phyloP scores from a whole-genome alignment of 352 stramenopile genomes.

The Phytophthora aleatoria region DNA sequence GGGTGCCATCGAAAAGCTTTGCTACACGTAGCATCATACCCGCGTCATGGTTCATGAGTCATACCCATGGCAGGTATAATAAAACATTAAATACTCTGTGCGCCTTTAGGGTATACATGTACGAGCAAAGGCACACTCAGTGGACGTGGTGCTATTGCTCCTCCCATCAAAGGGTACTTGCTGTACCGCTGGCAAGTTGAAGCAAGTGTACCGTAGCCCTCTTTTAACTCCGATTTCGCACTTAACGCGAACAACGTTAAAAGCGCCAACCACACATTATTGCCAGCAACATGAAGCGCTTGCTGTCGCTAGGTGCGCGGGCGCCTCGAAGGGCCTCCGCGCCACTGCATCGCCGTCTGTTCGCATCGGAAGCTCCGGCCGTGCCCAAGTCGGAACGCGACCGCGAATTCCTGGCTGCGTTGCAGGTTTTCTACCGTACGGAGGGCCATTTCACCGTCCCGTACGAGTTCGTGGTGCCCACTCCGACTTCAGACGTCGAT shows the following conservation, averaged over 20 bases:
- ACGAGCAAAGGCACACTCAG: too few species aligned
- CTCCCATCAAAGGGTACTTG: slow-evolving; percentile 7
- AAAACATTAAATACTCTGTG: too few species aligned
- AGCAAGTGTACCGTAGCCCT: slow-evolving; percentile 1
- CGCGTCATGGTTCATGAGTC: background rate
- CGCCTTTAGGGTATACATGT: too few species aligned
- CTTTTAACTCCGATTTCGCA: slow-evolving; percentile 2
- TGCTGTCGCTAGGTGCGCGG: slow-evolving; percentile 12
- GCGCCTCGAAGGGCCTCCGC: background rate
- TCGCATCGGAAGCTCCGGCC: background rate
- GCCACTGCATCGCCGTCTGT: slow-evolving; percentile 5
- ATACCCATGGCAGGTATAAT: background rate
- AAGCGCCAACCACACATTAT: slow-evolving; percentile 13
- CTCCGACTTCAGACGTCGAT: slow-evolving; percentile 4
- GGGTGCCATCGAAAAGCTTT: background rate
- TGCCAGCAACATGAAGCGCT: slow-evolving; percentile 17
- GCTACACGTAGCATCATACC: background rate
- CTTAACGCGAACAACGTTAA: background rate
- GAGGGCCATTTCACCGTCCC: slow-evolving; percentile 82
- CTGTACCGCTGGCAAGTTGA: slow-evolving; percentile 6
- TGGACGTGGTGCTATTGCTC: slow-evolving; percentile 9
- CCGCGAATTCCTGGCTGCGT: slow-evolving; percentile 52
- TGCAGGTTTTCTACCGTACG: slow-evolving; percentile 54
- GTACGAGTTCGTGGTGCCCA: slow-evolving; percentile 57
- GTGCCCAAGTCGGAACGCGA: slow-evolving; percentile 44